phyloP scores from a whole-genome alignment of 2,329 filamentous ascomycete genomes.

The Decorospora gaudefroyi region DNA sequence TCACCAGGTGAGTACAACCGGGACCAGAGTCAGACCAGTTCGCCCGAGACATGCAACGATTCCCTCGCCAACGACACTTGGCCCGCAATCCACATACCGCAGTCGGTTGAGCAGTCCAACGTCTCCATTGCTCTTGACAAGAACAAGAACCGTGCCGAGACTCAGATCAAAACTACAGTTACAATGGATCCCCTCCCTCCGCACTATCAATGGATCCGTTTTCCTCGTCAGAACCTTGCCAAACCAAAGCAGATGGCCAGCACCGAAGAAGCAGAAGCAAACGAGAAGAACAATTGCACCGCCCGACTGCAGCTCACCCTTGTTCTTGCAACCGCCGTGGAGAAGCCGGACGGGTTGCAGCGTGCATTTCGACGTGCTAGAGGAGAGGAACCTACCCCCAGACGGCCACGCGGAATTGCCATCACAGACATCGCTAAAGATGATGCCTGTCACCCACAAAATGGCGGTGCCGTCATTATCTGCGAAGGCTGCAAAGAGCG shows the following conservation, averaged over 20 bases:
- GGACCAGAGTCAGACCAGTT: constrained; percentile 40
- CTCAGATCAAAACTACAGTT: constrained; percentile 88
- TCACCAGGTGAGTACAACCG: constrained; percentile 38
- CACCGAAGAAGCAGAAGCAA: constrained; percentile 69
- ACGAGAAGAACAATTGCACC: constrained; percentile 65
- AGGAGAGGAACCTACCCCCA: constrained; percentile 47
- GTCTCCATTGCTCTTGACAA: constrained; percentile 37
- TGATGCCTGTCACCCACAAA: constrained; percentile 73
- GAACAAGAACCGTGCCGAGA: constrained; percentile 88
- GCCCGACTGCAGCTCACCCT: constrained; percentile 51
- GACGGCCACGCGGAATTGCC: constrained; percentile 44
- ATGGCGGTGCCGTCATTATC: constrained; percentile 92
- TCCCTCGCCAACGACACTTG: constrained; percentile 25
- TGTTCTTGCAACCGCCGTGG: constrained; percentile 92
- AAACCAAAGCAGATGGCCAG: constrained; percentile 90
- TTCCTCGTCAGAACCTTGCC: constrained; percentile 88
- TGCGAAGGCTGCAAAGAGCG: constrained; percentile 89
- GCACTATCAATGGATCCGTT: constrained; percentile 77
- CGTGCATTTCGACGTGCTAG: constrained; percentile 69
- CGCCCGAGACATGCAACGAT: constrained; percentile 36
- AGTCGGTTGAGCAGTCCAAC: constrained; percentile 26
- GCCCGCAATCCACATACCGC: constrained; percentile 37
- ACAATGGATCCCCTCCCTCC: constrained; percentile 74
- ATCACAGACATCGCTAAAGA: constrained; percentile 57
- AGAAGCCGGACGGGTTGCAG: constrained; percentile 66